Base-by-base conservation (phyloP, 352 stramenopile species). In the Globisporangium emineosum region DNA sequence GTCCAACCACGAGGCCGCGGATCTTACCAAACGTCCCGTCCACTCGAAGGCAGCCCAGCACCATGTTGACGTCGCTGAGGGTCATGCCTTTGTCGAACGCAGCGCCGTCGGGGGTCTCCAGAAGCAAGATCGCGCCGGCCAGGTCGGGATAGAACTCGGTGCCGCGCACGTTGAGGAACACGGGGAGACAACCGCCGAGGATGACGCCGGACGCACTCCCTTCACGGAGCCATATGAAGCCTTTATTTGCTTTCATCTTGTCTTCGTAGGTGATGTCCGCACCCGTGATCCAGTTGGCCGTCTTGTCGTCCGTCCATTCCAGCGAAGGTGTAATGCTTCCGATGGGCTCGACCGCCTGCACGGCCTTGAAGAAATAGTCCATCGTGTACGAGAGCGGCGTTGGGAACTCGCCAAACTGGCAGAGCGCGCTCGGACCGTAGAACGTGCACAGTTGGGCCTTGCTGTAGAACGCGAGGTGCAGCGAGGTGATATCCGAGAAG, bases 231-330 rank as follows among this genome's bases (percentile, higher is more conserved):
- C 77, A 88, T 15, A 71, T 64, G 62, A 79, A 82, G 4, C 71
- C 76, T 3, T 57, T 29, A 62, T 90, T 89, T 3, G 37, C 60
- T 50, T 79, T 75, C 72, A 84, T 82, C 23, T 43, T 33, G 10
- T 86, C 65, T 43, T 58, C 32, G 58, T 87, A 70, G 1, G 54
- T 68, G 6, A 81, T 76, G 37, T 90, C 81, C 0, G 65, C 68
- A 13, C 70, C 64, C 0, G 70, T 80, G 30, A 84, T 58, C 79
- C 81, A 90, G 69, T 90, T 83, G 2, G 73, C 69, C 5, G 77
- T 85, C 63, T 86, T 88, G 69, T 90, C 78, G 51, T 89, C 76
- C 1, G 71, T 82, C 79, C 78, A 90, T 49, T 87, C 73, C 0
- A 29, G 42, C 3, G 79, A 90, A 9, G 79, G 65, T 9, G 30